Evolutionary conservation across 139 green algal species (phyloP).

Genomic region (Astrephomene gubernaculifera): DNA sequence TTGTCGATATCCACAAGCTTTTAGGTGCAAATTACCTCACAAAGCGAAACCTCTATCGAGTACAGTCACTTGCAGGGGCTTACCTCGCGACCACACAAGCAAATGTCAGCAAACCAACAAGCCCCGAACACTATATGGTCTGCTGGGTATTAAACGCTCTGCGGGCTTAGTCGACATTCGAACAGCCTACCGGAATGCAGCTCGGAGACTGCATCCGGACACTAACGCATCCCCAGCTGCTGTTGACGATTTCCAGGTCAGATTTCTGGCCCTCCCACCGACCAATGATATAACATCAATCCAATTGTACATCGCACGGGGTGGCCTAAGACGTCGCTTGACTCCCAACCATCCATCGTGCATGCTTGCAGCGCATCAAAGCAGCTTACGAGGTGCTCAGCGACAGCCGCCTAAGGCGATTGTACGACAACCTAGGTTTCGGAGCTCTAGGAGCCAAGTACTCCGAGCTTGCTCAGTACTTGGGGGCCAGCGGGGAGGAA

Average conservation of each 20-base stretch:
- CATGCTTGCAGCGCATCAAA: constrained; percentile 7
- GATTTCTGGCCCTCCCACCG: no score
- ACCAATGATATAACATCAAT: no score
- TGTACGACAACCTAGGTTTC: constrained; percentile 45
- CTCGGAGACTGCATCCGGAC: constrained; percentile 44
- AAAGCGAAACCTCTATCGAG: no score
- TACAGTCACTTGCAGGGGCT: no score
- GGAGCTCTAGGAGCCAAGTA: constrained; percentile 31
- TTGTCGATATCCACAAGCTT: no score
- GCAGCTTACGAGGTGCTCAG: constrained; percentile 43
- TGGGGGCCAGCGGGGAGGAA: neutral
- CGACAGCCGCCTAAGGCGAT: neutral
- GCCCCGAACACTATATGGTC: constrained; percentile 36
- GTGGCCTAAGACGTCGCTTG: neutral
- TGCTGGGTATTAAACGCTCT: constrained; percentile 36
- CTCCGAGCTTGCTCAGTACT: constrained; percentile 8
- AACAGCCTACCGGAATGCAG: constrained; percentile 28
- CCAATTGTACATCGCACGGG: no score
- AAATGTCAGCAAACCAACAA: no score
- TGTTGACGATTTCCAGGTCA: constrained; percentile 46
- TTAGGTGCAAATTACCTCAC: no score
- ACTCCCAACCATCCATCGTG: neutral
- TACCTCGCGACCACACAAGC: no score
- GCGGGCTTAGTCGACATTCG: constrained; percentile 34
- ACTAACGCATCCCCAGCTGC: constrained; percentile 37